Percentiles rank a stretch among this genome's conserved stretches.
Conservation (phyloP, 2,329 filamentous ascomycete species). For the Cladosporium halotolerans region DNA sequence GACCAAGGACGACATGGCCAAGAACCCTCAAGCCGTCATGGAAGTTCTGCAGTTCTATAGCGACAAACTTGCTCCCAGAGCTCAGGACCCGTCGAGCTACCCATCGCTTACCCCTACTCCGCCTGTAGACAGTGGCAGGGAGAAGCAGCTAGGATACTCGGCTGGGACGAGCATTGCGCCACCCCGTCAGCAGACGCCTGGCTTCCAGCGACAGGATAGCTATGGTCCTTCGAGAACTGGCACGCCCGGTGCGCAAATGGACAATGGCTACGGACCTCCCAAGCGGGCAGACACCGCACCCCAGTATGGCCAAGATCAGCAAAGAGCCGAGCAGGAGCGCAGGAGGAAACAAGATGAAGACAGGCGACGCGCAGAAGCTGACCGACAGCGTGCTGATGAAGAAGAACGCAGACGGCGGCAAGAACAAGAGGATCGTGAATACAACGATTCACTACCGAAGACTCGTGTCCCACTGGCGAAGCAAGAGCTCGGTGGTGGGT, state of each 20-base stretch:
- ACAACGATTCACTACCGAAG: conserved; percentile 84
- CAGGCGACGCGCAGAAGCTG: conserved; percentile 32
- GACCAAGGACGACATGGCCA: conserved; percentile 97
- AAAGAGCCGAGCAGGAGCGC: conserved; percentile 33
- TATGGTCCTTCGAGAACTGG: conserved; percentile 28
- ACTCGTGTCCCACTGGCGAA: conserved; percentile 73
- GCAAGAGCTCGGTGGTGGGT: conserved; percentile 73
- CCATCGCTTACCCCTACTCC: conserved; percentile 63
- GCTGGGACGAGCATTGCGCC: conserved; percentile 43
- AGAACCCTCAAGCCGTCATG: conserved; percentile 70
- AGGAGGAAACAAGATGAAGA: conserved; percentile 36
- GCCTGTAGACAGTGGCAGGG: conserved; percentile 41
- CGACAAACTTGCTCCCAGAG: conserved; percentile 67
- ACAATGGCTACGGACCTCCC: conserved; percentile 8
- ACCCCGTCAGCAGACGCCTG: conserved; percentile 40
- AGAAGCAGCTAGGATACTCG: conserved; percentile 46
- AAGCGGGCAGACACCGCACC: conserved; percentile 30
- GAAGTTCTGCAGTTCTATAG: conserved; percentile 83
- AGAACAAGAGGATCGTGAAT: conserved; percentile 65
- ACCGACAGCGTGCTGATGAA: conserved; percentile 34
- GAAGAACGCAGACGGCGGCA: conserved; percentile 49
- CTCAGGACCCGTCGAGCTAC: conserved; percentile 64
- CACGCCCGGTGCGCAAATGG: conserved; percentile 15
- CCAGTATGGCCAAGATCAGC: conserved; percentile 16
- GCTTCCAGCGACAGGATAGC: conserved; percentile 40